Evolutionary conservation across 1,284 basidiomycete species (phyloP).

Genomic region (Microbotryum scabiosae): DNA sequence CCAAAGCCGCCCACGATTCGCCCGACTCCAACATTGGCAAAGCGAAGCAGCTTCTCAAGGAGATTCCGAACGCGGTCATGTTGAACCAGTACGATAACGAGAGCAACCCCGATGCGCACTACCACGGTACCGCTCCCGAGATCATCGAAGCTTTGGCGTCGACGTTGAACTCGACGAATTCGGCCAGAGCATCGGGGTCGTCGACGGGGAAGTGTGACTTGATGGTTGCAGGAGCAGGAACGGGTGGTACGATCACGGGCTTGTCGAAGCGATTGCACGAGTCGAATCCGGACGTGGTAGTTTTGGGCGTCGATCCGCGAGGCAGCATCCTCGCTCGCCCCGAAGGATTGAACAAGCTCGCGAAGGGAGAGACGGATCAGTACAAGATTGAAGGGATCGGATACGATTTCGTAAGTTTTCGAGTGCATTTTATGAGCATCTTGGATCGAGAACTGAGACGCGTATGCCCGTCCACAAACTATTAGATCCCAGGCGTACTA

Average conservation of each 20-base stretch:
- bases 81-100: slow-evolving; percentile 72
- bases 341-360: slow-evolving; percentile 51
- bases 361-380: slow-evolving; percentile 49
- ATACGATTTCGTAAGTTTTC: slow-evolving; percentile 62
- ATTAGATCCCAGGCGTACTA: slow-evolving; percentile 62
- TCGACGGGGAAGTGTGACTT: slow-evolving; percentile 61
- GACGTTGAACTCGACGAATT: slow-evolving; percentile 47
- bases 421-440: not conserved
- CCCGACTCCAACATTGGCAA: slow-evolving; percentile 80
- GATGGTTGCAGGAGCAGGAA: slow-evolving; percentile 82
- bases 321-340: slow-evolving; percentile 81
- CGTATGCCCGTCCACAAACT: too few relatives aligned
- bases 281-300: slow-evolving; percentile 49
- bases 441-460: not conserved
- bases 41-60: slow-evolving; percentile 62
- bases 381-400: slow-evolving; percentile 93
- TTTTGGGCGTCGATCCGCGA: slow-evolving; percentile 88
- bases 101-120: slow-evolving; percentile 82
- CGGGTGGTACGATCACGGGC: slow-evolving; percentile 88
- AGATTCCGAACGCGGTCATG: slow-evolving; percentile 79
- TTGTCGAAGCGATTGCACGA: slow-evolving; percentile 74
- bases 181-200: slow-evolving; percentile 28
- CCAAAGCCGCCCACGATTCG: slow-evolving; percentile 71
- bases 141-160: slow-evolving; percentile 53
- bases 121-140: slow-evolving; percentile 76